These are phyloP conservation scores for Physcomitrellopsis africana DNA, from an alignment of 225 moss, liverwort and hornwort species.

Conservation along the genomic window DNA sequence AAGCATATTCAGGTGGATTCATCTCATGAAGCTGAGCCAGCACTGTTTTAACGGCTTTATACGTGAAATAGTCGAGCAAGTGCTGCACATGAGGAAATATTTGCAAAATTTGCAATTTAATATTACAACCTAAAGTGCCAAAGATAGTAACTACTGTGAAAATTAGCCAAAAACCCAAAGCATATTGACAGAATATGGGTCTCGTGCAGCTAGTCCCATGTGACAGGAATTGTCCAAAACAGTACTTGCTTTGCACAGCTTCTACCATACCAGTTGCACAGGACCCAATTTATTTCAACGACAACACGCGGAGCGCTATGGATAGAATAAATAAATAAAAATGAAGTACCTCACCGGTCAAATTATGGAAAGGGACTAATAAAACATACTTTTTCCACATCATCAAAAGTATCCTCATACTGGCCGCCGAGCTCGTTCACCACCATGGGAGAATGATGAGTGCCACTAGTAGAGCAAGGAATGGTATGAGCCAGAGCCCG, in stretches of 20 bases:
- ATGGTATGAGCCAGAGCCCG: slow-evolving; percentile 48
- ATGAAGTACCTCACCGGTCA: too few species aligned
- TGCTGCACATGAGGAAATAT: slow-evolving; percentile 56
- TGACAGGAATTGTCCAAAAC: too few species aligned
- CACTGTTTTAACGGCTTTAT: slow-evolving; percentile 93
- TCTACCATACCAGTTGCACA: too few species aligned
- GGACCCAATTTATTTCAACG: too few species aligned
- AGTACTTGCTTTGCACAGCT: too few species aligned
- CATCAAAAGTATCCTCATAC: slow-evolving; percentile 87
- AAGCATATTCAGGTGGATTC: slow-evolving; percentile 92
- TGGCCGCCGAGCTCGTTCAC: slow-evolving; percentile 85
- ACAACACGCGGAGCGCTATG: too few species aligned
- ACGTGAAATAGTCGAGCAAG: slow-evolving; percentile 91
- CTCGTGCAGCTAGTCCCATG: too few species aligned
- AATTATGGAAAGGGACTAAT: too few species aligned
- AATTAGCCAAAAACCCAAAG: not conserved
- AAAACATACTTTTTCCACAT: slow-evolving; percentile 77
- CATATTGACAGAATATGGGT: not conserved
- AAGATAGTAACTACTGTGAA: too few species aligned
- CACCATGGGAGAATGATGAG: slow-evolving; percentile 70
- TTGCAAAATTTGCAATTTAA: too few species aligned
- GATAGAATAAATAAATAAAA: too few species aligned
- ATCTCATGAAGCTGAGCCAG: slow-evolving; percentile 93
- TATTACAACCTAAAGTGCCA: too few species aligned
- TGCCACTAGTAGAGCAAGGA: slow-evolving; percentile 47